Percentiles rank a stretch among this genome's conserved stretches.
Conservation (phyloP, 2,329 filamentous ascomycete genomes). For the Trichoderma gracile region DNA sequence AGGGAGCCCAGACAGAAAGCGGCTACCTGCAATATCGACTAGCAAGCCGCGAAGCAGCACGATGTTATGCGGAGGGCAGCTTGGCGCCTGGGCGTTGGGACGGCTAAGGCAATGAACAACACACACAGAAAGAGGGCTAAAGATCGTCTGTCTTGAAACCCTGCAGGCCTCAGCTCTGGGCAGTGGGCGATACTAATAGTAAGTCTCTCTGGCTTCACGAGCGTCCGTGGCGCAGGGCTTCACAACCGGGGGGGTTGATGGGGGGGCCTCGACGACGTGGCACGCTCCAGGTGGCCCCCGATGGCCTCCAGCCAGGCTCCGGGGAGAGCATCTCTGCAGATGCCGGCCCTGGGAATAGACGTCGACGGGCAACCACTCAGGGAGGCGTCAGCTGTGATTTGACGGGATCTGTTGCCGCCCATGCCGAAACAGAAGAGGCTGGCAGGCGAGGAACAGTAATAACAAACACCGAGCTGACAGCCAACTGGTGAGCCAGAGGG, state of each 20-base stretch:
- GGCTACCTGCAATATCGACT: background rate
- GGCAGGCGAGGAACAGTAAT: background rate
- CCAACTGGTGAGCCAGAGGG: background rate
- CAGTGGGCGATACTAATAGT: background rate
- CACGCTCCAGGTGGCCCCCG: slow-evolving; percentile 14
- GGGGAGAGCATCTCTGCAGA: background rate
- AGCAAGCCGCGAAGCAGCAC: background rate
- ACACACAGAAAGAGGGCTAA: background rate
- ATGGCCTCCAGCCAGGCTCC: background rate
- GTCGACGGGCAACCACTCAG: too few species aligned
- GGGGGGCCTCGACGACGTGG: slow-evolving; percentile 16
- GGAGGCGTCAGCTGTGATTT: too few species aligned
- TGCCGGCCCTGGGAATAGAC: too few species aligned
- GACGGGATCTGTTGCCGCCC: background rate
- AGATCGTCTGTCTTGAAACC: background rate
- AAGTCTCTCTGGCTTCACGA: background rate
- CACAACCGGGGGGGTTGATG: background rate
- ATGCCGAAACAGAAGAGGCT: background rate
- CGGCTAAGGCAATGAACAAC: background rate
- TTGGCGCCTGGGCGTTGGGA: too few species aligned
- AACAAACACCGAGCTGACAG: background rate
- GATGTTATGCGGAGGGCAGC: background rate
- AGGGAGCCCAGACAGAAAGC: background rate
- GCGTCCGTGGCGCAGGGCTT: slow-evolving; percentile 3
- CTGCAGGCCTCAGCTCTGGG: slow-evolving; percentile 9